Percentiles rank a stretch among this genome's conserved stretches.
These are phyloP conservation scores for Solanum rostratum DNA, from an alignment of 257 asterid species.

Conservation along the genomic window DNA sequence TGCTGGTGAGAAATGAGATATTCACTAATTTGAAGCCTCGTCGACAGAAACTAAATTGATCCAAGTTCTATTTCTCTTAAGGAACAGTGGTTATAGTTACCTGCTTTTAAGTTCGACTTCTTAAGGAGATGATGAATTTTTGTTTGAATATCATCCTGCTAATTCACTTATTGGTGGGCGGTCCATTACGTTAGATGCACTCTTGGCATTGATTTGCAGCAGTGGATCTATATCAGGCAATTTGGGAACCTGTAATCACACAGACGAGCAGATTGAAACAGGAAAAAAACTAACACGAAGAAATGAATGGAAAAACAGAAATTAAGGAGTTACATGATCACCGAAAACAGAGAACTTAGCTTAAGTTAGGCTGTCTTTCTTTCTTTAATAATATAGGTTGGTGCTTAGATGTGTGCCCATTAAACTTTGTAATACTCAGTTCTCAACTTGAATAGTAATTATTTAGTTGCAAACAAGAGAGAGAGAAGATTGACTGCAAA, in stretches of 20 bases:
- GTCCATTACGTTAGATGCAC: slow-evolving; percentile 85
- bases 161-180: slow-evolving; percentile 95
- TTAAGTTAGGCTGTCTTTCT: neutral
- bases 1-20: neutral
- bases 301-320: neutral
- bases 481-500: neutral
- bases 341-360: neutral
- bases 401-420: neutral
- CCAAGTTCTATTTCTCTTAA: neutral
- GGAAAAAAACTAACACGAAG: neutral
- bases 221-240: slow-evolving; percentile 71
- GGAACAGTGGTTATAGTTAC: neutral
- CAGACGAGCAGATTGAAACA: neutral
- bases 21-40: neutral
- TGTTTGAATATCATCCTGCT: slow-evolving; percentile 31
- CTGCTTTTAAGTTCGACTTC: neutral
- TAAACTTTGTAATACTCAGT: neutral
- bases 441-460: neutral
- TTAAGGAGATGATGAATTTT: neutral
- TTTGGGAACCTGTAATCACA: slow-evolving; percentile 60
- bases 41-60: neutral
- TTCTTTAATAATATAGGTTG: neutral
- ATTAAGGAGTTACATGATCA: neutral
- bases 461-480: neutral
- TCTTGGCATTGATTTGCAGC: slow-evolving; percentile 77